Conservation (phyloP, 73 alveolate genomes). For the Symbiodinium pilosum region DNA sequence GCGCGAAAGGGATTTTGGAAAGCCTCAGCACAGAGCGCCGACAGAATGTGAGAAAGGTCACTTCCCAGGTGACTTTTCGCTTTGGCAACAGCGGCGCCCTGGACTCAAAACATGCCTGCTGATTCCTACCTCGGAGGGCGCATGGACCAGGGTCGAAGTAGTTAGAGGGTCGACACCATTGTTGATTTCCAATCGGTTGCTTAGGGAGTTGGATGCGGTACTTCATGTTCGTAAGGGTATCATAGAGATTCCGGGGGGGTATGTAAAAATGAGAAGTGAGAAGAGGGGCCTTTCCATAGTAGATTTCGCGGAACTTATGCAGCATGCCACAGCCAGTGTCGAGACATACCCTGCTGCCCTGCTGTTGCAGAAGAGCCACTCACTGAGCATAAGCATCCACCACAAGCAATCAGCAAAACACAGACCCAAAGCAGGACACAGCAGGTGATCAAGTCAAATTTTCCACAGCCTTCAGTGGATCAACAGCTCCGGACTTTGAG, state of each 20-base stretch:
- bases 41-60: background rate
- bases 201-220: background rate
- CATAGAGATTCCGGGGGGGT: background rate
- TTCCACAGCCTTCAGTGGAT: background rate
- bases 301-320: background rate
- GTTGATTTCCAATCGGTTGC: background rate
- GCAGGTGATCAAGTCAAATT: background rate
- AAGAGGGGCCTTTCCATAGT: background rate
- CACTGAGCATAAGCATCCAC: background rate
- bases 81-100: conserved; percentile 29
- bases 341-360: background rate
- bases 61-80: background rate
- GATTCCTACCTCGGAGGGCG: background rate
- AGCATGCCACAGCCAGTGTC: background rate
- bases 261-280: background rate
- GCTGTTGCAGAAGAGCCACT: background rate
- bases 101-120: background rate
- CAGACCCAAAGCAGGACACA: background rate
- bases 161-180: conserved; percentile 3
- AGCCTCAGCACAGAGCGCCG: too few relatives aligned
- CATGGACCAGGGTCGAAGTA: conserved; percentile 4
- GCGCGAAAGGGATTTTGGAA: background rate
- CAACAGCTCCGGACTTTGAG: background rate
- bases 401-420: background rate
- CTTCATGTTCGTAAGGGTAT: background rate